Base-by-base conservation (phyloP, 495 filamentous ascomycete genomes). In the Lasiosphaeris hirsuta region DNA sequence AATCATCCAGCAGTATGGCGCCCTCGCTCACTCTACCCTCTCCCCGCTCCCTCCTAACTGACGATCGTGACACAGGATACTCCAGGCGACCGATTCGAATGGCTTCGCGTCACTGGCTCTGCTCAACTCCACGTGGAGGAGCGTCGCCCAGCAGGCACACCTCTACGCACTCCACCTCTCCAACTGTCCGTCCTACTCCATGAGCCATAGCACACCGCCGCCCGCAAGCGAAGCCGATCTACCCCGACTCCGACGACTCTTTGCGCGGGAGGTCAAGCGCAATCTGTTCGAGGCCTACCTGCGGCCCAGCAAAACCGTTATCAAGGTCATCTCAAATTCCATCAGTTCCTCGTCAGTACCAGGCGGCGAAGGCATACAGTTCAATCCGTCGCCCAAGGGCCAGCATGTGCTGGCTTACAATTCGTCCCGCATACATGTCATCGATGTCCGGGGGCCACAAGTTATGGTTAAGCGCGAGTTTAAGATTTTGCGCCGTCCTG, bases 351-450 rank as follows among this genome's bases (percentile, higher is more conserved):
- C 90, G 10, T 89, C 88, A 8, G 87, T 87, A 55, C 90, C 90
- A 0, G 87, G 88, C 6, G 90, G 90, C 17, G 90, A 95, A 69
- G 89, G 89, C 43, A 89, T 95, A 71, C 88, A 90, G 50, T 95
- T 94, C 63, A 81, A 81, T 54, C 84, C 90, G 55, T 93, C 90
- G 13, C 83, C 87, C 7, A 84, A 80, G 59, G 89, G 88, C 10
- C 84, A 85, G 53, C 82, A 85, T 68, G 70, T 92, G 10, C 77
- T 95, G 8, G 90, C 89, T 41, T 86, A 90, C 60, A 92, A 88
- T 66, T 93, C 90, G n/a, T 93, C 90, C 15, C 78, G 90, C 52
- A 91, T 95, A 63, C 84, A 90, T 58, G 84, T 93, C n/a, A 64
- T 94, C 37, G 84, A 91, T 66, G 77, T 89, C 2, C 74, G 80